Base-by-base conservation (phyloP, 2,329 filamentous ascomycete species). In the Hymenoscyphus albidus region DNA sequence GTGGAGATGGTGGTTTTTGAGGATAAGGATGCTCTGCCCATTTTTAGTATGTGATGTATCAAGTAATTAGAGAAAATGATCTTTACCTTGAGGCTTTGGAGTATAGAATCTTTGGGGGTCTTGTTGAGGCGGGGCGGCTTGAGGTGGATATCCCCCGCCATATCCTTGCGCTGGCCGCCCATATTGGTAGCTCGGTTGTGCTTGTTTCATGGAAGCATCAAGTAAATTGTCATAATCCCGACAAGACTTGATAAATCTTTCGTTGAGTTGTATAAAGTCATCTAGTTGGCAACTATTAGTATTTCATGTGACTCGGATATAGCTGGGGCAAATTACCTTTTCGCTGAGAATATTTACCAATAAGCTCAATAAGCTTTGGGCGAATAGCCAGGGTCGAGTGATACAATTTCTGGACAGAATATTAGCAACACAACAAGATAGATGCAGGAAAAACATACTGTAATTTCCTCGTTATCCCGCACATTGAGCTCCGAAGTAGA, bases 311-410 rank as follows among this genome's bases (percentile, higher is more conserved):
- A n/a, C 13, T 62, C 16, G 32, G 18, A 14, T 38, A 18, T 44
- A 9, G 16, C 35, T 18, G 22, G n/a, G 32, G 44, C n/a, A 16
- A 14, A n/a, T 12, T 60, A 94, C 93, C 93, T 80, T 99, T 99
- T 85, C 97, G 98, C 76, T 99, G 95, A 10, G 95, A 98, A 76
- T 99, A 99, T 77, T 98, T 98, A 68, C 96, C 95, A 76, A 99
- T 99, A 59, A 99, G 81, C 80, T 98, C 96, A 76, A 99, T 98
- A 67, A 99, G 81, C 80, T 99, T 99, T 13, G 95, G 95, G 39
- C 95, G 86, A 73, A 99, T 99, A 3, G 93, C 91, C 68, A 98
- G 79, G 0, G 95, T 98, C 68, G 93, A 92, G 75, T 99, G 93
- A 74, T 99, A 99, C 72, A 83, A 84, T 85, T 88, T 89, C 84